Evolutionary conservation across 257 asterid genomes (phyloP).

Genomic region (Handroanthus guayacan): DNA sequence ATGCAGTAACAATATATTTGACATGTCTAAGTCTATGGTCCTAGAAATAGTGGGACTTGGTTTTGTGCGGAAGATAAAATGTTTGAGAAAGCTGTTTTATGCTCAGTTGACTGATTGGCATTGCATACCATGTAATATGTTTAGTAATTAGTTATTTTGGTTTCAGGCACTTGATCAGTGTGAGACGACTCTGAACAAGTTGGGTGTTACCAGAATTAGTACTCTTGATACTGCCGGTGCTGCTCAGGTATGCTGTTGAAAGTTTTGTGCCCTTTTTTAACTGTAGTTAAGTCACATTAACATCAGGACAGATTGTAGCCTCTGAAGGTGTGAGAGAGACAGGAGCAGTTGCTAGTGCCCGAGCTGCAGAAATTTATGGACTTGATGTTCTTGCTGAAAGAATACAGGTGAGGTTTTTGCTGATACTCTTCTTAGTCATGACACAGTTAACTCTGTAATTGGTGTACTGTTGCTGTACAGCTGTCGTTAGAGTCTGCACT

Average conservation of each 20-base stretch:
- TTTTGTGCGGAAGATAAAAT: slow-evolving; percentile 9
- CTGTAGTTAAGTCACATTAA: slow-evolving; percentile 33
- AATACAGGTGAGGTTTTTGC: slow-evolving; percentile 67
- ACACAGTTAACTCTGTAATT: slow-evolving; percentile 9
- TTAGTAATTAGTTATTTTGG: neutral
- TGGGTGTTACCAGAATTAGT: slow-evolving; percentile 60
- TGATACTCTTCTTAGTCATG: slow-evolving; percentile 4
- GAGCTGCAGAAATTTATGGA: slow-evolving; percentile 91
- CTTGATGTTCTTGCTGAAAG: slow-evolving; percentile 81
- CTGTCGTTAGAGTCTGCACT: neutral
- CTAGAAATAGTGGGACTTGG: neutral
- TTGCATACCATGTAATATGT: neutral
- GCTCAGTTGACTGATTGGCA: neutral
- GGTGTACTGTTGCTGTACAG: slow-evolving; percentile 2
- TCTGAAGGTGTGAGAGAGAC: slow-evolving; percentile 65
- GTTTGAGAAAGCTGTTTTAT: neutral
- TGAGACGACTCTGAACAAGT: slow-evolving; percentile 56
- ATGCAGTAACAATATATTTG: neutral
- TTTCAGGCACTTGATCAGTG: slow-evolving; percentile 91
- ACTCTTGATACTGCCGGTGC: slow-evolving; percentile 86
- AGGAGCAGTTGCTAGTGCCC: slow-evolving; percentile 87
- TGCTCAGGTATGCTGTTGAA: slow-evolving; percentile 71
- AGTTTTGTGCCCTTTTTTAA: slow-evolving; percentile 16
- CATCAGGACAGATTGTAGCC: slow-evolving; percentile 71
- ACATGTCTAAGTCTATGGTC: neutral